phyloP scores from a whole-genome alignment of 768 basidiomycete genomes.

The Serendipita indica region DNA sequence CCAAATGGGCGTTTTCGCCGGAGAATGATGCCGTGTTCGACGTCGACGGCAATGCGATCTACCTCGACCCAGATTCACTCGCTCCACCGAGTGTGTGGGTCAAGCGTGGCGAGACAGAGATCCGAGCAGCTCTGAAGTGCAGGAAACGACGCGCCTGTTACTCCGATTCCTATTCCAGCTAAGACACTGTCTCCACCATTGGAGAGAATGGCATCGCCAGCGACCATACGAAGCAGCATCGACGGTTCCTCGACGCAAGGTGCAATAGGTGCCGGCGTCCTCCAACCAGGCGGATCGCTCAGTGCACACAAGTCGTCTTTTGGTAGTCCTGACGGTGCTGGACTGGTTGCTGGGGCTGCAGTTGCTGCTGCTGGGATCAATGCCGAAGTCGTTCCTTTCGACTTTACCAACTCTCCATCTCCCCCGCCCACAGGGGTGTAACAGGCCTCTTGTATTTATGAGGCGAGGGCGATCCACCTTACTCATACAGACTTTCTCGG shows the following conservation, averaged over 20 bases:
- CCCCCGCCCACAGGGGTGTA: background rate
- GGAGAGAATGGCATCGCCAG: background rate
- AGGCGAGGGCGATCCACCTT: too few species aligned
- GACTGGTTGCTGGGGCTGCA: background rate
- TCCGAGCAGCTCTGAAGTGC: conserved; percentile 1
- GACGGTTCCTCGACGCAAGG: background rate
- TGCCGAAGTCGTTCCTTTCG: background rate
- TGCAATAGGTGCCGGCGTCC: too few species aligned
- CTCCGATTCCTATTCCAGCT: background rate
- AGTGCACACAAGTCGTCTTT: too few species aligned
- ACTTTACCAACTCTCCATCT: background rate
- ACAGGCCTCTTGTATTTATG: too few species aligned
- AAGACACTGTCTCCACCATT: background rate
- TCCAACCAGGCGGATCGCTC: too few species aligned
- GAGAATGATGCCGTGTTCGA: conserved; percentile 7
- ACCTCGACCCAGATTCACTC: conserved; percentile 3
- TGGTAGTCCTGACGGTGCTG: background rate
- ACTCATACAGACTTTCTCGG: too few species aligned
- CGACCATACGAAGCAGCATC: background rate
- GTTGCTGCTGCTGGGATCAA: background rate
- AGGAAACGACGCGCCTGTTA: background rate
- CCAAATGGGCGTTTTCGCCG: conserved; percentile 5
- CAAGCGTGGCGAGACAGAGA: background rate
- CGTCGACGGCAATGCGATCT: background rate
- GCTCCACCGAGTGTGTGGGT: background rate